Evolutionary conservation across 139 green algal genomes (phyloP).

Genomic region (Eudorina sp.): DNA sequence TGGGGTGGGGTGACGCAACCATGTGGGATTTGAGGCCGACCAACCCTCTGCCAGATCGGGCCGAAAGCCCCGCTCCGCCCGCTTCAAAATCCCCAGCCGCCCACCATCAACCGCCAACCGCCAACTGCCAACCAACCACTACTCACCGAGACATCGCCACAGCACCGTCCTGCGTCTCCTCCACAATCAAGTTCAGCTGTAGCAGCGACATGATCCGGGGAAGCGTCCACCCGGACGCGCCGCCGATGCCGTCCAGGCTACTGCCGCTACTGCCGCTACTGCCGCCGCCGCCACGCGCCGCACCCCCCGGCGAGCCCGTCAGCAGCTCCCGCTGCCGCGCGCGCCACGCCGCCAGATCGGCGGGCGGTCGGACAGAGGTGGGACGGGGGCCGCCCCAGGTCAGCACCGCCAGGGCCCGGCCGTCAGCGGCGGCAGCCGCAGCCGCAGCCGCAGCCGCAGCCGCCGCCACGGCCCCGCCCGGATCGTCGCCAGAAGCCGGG

Average conservation of each 20-base stretch:
- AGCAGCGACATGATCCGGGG: neutral
- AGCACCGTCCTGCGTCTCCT: slow-evolving; percentile 30
- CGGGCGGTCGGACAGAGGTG: neutral
- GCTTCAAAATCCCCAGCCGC: neutral
- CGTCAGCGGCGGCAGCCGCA: neutral
- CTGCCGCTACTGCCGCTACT: neutral
- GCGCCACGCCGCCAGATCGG: slow-evolving; percentile 26
- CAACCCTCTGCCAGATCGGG: no score
- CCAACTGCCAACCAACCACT: neutral
- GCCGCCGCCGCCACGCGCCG: neutral
- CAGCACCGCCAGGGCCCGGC: neutral
- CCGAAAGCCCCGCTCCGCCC: no score
- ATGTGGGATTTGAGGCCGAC: neutral
- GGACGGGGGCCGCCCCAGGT: neutral
- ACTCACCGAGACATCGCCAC: neutral
- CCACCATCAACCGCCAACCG: neutral
- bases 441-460: no score
- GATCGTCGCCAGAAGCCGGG: no score
- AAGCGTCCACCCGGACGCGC: neutral
- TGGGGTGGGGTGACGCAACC: neutral
- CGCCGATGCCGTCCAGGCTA: neutral
- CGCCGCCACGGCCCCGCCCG: no score
- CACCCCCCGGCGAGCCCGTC: neutral
- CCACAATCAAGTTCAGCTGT: slow-evolving; percentile 5
- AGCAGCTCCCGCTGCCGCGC: neutral